Percentiles rank a stretch among this genome's conserved stretches.
phyloP scores from a whole-genome alignment of 2,329 filamentous ascomycete genomes.

The Colletotrichum tabaci region DNA sequence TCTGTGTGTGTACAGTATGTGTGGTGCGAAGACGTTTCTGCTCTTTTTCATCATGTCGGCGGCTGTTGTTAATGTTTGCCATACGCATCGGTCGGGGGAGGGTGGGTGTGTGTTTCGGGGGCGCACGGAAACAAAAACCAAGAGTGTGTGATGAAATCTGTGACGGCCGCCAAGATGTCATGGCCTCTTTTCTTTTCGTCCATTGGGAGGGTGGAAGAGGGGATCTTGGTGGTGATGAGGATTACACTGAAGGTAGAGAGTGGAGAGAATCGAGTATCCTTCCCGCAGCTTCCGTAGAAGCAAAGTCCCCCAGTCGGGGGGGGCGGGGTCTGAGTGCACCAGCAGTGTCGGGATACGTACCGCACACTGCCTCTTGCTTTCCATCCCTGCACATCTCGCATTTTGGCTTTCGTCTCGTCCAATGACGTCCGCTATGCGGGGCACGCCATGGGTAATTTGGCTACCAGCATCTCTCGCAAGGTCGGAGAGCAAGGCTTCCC shows the following conservation, averaged over 20 bases:
- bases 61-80: neutral
- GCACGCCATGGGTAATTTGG: conserved; percentile 1
- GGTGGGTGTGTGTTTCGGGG: neutral
- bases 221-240: neutral
- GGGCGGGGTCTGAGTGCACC: no score
- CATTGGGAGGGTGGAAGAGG: no score
- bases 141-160: conserved; percentile 30
- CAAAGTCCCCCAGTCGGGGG: neutral
- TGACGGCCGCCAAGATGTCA: conserved; percentile 23
- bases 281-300: conserved; percentile 12
- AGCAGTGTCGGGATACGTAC: neutral
- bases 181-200: neutral
- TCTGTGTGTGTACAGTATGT: no score
- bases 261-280: neutral
- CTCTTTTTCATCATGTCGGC: neutral
- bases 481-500: neutral
- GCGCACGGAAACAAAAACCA: conserved; percentile 17
- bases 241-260: neutral
- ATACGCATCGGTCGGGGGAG: neutral
- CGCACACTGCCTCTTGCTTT: conserved; percentile 9
- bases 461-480: neutral
- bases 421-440: conserved; percentile 34
- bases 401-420: conserved; percentile 4
- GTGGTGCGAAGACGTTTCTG: neutral
- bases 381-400: neutral